Base-by-base conservation (phyloP, 2,329 filamentous ascomycete species). In the Beauveria sp. region DNA sequence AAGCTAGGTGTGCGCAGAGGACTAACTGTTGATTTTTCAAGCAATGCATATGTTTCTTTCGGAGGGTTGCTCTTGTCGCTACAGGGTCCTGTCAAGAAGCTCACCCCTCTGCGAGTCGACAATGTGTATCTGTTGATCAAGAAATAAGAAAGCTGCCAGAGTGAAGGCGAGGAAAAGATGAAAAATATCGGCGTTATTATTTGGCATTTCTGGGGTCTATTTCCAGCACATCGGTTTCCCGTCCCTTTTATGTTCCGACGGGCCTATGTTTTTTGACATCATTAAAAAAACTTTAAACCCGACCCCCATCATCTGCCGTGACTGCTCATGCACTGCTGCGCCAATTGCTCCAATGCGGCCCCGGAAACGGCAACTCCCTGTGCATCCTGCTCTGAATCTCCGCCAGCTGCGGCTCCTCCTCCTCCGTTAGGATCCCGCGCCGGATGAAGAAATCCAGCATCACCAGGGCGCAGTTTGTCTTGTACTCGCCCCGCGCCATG, bases 11-110 rank as follows among this genome's bases (percentile, higher is more conserved):
- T 38, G 14, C 12, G 34, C 34, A 38, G 14, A 16, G 34, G 12
- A 10, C 34, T 38, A 16, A 38, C 34, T 38, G 14, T 38, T 38
- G 14, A 38, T 9, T 46, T 45, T 56, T 59, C 66, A 68, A 98
- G 93, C 73, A 96, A 96, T 74, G 91, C 92, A 31, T 99, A 93
- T 76, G 83, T 96, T 68, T 96, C 92, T 1, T 99, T 97, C 70
- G 95, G 95, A 53, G 95, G 95, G 8, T 79, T 99, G 66, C 77
- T 99, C 69, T 88, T 98, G 77, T 91, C 89, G 69, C 83, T 99
- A 61, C 90, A 96, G 70, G 95, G 96, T 6, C 95, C 95, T 2
- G 95, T 96, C 76, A 96, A 95, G 82, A 97, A 96, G 80, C 85
- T 99, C 65, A 96, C 90, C 40, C 89, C 92, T 31, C 78, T 99